Evolutionary conservation across 306 rosid species (phyloP).

Genomic region (Luffa aegyptiaca): DNA sequence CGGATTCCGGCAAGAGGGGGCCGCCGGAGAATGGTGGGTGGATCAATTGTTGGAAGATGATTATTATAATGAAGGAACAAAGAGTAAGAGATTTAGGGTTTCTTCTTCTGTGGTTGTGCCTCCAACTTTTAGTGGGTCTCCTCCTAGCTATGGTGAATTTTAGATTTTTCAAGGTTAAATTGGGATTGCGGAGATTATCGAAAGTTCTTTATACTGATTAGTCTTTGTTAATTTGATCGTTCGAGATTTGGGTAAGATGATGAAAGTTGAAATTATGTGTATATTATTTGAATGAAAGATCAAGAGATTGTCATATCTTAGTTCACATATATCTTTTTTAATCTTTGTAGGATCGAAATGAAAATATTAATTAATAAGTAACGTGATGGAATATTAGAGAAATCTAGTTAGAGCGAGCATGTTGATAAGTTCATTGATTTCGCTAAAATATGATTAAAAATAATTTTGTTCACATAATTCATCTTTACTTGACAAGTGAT

Average conservation of each 20-base stretch:
- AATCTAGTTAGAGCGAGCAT: no score
- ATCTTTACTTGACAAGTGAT: no score
- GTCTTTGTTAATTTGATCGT: neutral
- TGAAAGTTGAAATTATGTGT: neutral
- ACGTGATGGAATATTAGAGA: no score
- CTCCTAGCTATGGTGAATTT: conserved; percentile 15
- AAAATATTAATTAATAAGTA: no score
- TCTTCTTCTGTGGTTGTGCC: conserved; percentile 92
- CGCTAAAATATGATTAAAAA: no score
- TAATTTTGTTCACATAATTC: no score
- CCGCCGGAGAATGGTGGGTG: conserved; percentile 38
- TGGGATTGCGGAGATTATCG: neutral
- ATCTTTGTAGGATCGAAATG: no score
- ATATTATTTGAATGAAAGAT: neutral
- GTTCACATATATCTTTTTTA: no score
- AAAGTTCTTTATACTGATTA: no score
- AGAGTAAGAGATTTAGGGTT: conserved; percentile 81
- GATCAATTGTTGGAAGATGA: conserved; percentile 34
- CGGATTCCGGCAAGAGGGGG: conserved; percentile 34
- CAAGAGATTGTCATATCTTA: neutral
- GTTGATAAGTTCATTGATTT: no score
- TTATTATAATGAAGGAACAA: conserved; percentile 24
- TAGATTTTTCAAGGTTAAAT: neutral
- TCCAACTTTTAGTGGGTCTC: conserved; percentile 55
- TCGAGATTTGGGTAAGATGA: neutral